phyloP scores from a whole-genome alignment of 83 land plant species.

The Picea engelmannii region DNA sequence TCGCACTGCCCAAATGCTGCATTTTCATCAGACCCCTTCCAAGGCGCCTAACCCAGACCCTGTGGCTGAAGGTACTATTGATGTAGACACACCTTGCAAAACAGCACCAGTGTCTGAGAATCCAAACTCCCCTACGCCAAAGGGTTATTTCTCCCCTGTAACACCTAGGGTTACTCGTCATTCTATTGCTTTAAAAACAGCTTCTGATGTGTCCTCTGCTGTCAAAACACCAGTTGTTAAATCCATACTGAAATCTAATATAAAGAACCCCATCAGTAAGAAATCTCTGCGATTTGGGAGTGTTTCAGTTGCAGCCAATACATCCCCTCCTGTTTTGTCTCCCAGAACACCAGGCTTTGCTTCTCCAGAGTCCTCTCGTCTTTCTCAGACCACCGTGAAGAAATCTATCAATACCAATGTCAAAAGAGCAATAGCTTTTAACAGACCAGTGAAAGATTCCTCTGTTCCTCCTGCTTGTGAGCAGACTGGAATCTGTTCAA shows the following conservation, averaged over 20 bases:
- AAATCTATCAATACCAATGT: background rate
- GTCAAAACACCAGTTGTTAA: too few relatives aligned
- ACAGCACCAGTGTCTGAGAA: background rate
- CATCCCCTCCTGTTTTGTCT: background rate
- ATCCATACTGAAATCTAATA: background rate
- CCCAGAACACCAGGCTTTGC: background rate
- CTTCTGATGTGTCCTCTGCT: too few relatives aligned
- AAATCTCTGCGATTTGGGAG: background rate
- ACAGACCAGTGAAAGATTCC: background rate
- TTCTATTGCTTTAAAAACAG: too few relatives aligned
- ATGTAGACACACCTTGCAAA: background rate
- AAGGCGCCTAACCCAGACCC: background rate
- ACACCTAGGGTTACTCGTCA: too few relatives aligned
- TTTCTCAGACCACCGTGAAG: background rate
- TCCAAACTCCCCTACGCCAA: background rate
- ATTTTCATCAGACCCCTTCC: background rate
- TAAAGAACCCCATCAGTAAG: background rate
- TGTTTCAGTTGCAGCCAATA: background rate
- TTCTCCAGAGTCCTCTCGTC: background rate
- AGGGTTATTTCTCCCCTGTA: background rate
- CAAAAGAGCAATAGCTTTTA: constrained; percentile 10
- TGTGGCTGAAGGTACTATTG: background rate
- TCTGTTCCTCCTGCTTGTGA: background rate
- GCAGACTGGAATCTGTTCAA: background rate
- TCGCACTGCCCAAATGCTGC: too few relatives aligned